phyloP scores from a whole-genome alignment of 1,284 basidiomycete species.

The Tylopilus orsonianus region DNA sequence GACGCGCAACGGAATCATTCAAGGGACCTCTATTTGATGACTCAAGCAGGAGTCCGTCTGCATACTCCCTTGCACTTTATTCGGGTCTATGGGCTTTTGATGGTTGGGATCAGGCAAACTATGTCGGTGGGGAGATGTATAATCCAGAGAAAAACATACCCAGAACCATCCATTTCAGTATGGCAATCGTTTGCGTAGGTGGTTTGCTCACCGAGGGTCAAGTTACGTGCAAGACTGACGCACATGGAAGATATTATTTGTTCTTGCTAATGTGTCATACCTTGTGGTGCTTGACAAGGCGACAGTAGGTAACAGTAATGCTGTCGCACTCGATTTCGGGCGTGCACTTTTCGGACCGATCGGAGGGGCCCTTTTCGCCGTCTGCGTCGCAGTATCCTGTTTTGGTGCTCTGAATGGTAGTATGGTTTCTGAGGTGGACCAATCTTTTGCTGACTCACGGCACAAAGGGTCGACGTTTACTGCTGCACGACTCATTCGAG shows the following conservation, averaged over 20 bases:
- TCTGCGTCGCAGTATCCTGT: conserved; percentile 91
- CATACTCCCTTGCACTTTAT: conserved; percentile 92
- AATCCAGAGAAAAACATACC: conserved; percentile 87
- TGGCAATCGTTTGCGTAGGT: conserved; percentile 73
- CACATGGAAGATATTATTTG: conserved; percentile 59
- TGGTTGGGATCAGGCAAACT: conserved; percentile 91
- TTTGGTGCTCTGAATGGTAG: conserved; percentile 88
- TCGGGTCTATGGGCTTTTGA: conserved; percentile 96
- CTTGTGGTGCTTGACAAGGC: conserved; percentile 89
- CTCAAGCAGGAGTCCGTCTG: conserved; percentile 75
- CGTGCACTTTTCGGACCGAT: conserved; percentile 80
- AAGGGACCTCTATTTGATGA: conserved; percentile 68
- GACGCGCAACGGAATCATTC: conserved; percentile 65
- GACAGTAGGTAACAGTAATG: conserved; percentile 79
- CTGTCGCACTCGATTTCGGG: conserved; percentile 95
- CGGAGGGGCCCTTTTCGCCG: conserved; percentile 86
- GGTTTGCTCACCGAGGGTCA: background rate
- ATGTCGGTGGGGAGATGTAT: conserved; percentile 90
- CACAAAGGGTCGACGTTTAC: conserved; percentile 75
- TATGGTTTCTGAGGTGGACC: background rate
- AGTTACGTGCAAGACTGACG: conserved; percentile 3
- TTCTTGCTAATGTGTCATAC: conserved; percentile 87
- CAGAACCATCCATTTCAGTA: conserved; percentile 84
- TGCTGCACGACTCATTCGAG: conserved; percentile 81
- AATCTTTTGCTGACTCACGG: conserved; percentile 11